These are phyloP conservation scores for Boletus speciosus DNA, from an alignment of 768 basidiomycete species.

Conservation along the genomic window DNA sequence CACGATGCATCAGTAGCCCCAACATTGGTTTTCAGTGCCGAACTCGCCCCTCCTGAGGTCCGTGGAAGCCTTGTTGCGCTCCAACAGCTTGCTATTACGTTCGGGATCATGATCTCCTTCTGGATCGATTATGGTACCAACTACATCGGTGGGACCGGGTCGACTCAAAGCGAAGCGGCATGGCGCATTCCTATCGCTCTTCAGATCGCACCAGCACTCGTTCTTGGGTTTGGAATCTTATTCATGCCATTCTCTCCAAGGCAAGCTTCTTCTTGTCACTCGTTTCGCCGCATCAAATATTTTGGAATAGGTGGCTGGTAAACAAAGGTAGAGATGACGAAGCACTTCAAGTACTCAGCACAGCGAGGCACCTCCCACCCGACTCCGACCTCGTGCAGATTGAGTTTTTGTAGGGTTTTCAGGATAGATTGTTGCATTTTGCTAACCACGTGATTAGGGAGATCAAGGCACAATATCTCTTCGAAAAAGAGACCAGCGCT, in stretches of 20 bases:
- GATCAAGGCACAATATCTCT: constrained; percentile 70
- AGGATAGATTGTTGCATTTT: neutral
- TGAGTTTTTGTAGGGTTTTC: constrained; percentile 60
- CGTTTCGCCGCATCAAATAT: neutral
- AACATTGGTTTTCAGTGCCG: constrained; percentile 28
- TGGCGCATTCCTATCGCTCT: constrained; percentile 75
- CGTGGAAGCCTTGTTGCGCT: constrained; percentile 78
- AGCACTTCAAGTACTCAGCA: constrained; percentile 60
- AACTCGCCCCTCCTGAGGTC: constrained; percentile 76
- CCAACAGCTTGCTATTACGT: constrained; percentile 80
- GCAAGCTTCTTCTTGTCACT: constrained; percentile 28
- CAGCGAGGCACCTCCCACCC: constrained; percentile 50
- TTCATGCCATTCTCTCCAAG: constrained; percentile 82
- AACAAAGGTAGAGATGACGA: constrained; percentile 76
- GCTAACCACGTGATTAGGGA: constrained; percentile 39
- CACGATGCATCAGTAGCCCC: neutral
- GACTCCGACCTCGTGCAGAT: constrained; percentile 67
- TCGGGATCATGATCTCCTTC: constrained; percentile 67
- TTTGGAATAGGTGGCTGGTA: constrained; percentile 58
- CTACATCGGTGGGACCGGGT: constrained; percentile 64
- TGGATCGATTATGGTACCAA: constrained; percentile 56
- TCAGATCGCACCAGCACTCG: constrained; percentile 69
- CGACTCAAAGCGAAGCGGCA: constrained; percentile 58
- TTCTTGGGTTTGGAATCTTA: constrained; percentile 65
- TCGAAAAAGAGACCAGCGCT: constrained; percentile 63